Percentiles rank a stretch among this genome's conserved stretches.
These are phyloP conservation scores for Mycena albidolilacea DNA, from an alignment of 768 basidiomycete genomes.

Conservation along the genomic window DNA sequence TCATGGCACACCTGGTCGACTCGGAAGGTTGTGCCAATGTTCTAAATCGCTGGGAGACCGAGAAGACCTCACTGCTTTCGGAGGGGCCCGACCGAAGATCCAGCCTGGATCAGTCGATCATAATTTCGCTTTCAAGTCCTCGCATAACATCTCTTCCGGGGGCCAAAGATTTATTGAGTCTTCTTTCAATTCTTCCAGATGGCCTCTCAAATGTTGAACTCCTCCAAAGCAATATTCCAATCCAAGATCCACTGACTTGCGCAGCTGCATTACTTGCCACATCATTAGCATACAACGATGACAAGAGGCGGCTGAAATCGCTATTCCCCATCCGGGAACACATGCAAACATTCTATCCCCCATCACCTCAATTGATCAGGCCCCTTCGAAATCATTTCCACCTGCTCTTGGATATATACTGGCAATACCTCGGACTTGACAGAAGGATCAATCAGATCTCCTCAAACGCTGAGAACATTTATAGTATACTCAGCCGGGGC, in stretches of 20 bases:
- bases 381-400: not conserved
- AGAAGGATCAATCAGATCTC: not conserved
- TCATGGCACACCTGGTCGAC: no score
- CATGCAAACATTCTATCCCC: not conserved
- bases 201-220: conserved; percentile 26
- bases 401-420: not conserved
- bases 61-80: not conserved
- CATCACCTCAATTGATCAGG: not conserved
- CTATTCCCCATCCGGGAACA: conserved; percentile 6
- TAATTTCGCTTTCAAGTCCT: conserved; percentile 24
- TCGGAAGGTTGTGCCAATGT: no score
- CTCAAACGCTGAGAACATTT: not conserved
- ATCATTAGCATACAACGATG: conserved; percentile 13
- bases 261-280: no score
- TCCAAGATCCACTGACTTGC: not conserved
- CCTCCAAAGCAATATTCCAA: conserved; percentile 2
- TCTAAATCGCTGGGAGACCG: no score
- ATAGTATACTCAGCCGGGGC: not conserved
- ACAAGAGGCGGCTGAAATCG: not conserved
- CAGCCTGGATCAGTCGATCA: conserved; percentile 20
- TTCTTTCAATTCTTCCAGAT: no score
- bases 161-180: not conserved
- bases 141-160: conserved; percentile 1
- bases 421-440: not conserved
- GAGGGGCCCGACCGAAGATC: conserved; percentile 23